phyloP scores from a whole-genome alignment of 169 alveolate species.

The Cryptosporidium viatorum region DNA sequence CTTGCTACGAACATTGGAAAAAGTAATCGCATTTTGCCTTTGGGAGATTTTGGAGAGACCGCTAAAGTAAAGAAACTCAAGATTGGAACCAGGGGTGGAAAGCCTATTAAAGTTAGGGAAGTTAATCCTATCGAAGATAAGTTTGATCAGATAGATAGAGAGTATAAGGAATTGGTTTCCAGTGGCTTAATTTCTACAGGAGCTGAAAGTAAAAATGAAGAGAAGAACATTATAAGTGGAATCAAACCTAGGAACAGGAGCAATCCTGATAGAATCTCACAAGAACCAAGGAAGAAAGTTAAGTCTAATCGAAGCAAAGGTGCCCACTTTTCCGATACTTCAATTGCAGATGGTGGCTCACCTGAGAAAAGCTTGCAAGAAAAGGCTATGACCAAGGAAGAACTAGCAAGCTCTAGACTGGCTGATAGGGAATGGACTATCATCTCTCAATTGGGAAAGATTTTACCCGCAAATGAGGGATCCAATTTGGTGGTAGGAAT shows the following conservation, averaged over 20 bases:
- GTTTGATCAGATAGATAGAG: constrained; percentile 20
- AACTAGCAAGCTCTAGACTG: constrained; percentile 3
- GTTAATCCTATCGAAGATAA: background rate
- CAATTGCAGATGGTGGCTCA: background rate
- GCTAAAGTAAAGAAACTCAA: constrained; percentile 24
- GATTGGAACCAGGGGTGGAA: background rate
- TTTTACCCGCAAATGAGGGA: constrained; percentile 35
- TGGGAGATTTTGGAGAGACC: constrained; percentile 35
- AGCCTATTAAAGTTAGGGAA: background rate
- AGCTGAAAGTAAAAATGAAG: constrained; percentile 1
- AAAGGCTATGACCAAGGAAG: background rate
- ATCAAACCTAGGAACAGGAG: constrained; percentile 56
- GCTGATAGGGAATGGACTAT: constrained; percentile 73
- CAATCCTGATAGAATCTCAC: constrained; percentile 1
- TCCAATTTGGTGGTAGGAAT: constrained; percentile 22
- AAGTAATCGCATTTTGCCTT: constrained; percentile 20
- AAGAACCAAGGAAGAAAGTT: background rate
- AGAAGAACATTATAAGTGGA: constrained; percentile 14
- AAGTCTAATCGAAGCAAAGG: background rate
- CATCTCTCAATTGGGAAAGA: constrained; percentile 12
- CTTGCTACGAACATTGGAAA: background rate
- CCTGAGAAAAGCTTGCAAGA: background rate
- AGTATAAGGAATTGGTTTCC: constrained; percentile 14
- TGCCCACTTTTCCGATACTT: background rate
- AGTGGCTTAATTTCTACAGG: background rate